Base-by-base conservation (phyloP, 1,284 basidiomycete genomes). In the Puccinia brachypodii region DNA sequence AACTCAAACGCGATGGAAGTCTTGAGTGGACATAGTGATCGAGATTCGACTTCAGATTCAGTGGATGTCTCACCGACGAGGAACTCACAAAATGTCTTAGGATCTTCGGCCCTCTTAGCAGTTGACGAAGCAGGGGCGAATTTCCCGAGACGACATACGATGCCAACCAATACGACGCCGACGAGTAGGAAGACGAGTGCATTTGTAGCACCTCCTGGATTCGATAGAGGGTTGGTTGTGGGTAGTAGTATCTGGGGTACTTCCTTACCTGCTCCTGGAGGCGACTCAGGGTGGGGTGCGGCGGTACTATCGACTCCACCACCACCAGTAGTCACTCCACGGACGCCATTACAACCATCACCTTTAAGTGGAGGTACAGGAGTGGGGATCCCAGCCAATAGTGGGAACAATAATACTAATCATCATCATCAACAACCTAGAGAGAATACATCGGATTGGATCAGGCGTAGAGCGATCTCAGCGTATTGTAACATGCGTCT, bases 401-500 rank as follows among this genome's bases (percentile, higher is more conserved):
- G n/a, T n/a, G n/a, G n/a, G n/a, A n/a, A n/a, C n/a, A n/a, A n/a
- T n/a, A n/a, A n/a, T n/a, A n/a, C n/a, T n/a, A n/a, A n/a, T n/a
- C n/a, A n/a, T n/a, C n/a, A n/a, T n/a, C n/a, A n/a, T n/a, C n/a
- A n/a, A n/a, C n/a, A n/a, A 38, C 40, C 62, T n/a, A 44, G 50
- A 38, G 76, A 78, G 50, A 78, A 38, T 58, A 56, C 66, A 42
- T 69, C 76, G 16, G 76, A 78, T 71, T 78, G 76, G 76, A 68
- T 78, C 68, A 62, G 76, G 40, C 40, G 76, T 44, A 3, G 76
- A 28, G 76, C 76, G 38, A 78, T 78, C 22, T 78, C 76, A 50
- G 76, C 76, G 7, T 78, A 78, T 71, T 78, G 76, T 78, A 78
- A 71, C 53, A 78, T 78, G 76, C n/a, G 76, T 25, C 36, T 78